Percentiles rank a stretch among this genome's conserved stretches.
Evolutionary conservation across 2,329 filamentous ascomycete species (phyloP).

Genomic region (Ploettnerulaceae sp.): DNA sequence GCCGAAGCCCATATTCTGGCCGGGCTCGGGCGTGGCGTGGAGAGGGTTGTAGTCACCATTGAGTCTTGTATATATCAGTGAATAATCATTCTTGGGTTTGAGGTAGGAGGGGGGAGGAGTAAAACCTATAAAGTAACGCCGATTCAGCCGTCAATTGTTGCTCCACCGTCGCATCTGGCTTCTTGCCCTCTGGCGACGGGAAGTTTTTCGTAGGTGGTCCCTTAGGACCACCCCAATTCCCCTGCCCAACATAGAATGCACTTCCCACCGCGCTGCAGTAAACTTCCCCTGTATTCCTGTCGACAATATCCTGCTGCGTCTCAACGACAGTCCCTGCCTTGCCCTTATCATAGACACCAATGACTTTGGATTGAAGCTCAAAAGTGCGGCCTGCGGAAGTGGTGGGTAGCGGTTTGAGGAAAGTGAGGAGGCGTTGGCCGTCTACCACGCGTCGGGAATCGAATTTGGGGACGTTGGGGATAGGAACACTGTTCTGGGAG

Average conservation of each 20-base stretch:
- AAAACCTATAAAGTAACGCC: slow-evolving; percentile 68
- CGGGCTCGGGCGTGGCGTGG: slow-evolving; percentile 80
- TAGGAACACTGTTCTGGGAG: slow-evolving; percentile 46
- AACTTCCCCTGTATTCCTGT: slow-evolving; percentile 54
- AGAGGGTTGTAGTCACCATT: slow-evolving; percentile 95
- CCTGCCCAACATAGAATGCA: slow-evolving; percentile 65
- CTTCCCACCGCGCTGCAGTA: slow-evolving; percentile 56
- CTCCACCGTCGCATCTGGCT: slow-evolving; percentile 65
- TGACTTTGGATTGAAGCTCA: slow-evolving; percentile 57
- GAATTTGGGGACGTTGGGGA: slow-evolving; percentile 62
- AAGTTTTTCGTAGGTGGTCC: slow-evolving; percentile 75
- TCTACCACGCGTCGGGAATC: slow-evolving; percentile 60
- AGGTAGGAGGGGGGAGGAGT: slow-evolving; percentile 19
- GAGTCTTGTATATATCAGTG: slow-evolving; percentile 53
- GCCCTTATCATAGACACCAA: slow-evolving; percentile 71
- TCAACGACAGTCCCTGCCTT: slow-evolving; percentile 65
- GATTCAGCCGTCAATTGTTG: slow-evolving; percentile 69
- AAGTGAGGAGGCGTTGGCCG: slow-evolving; percentile 60
- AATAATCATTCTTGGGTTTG: neutral
- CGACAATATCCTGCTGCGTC: slow-evolving; percentile 60
- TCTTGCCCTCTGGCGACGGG: slow-evolving; percentile 66
- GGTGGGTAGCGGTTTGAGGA: slow-evolving; percentile 59
- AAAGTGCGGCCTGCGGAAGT: slow-evolving; percentile 57
- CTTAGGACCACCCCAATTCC: slow-evolving; percentile 83
- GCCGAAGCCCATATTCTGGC: slow-evolving; percentile 85